Base-by-base conservation (phyloP, 495 filamentous ascomycete genomes). In the Xylona heveae region DNA sequence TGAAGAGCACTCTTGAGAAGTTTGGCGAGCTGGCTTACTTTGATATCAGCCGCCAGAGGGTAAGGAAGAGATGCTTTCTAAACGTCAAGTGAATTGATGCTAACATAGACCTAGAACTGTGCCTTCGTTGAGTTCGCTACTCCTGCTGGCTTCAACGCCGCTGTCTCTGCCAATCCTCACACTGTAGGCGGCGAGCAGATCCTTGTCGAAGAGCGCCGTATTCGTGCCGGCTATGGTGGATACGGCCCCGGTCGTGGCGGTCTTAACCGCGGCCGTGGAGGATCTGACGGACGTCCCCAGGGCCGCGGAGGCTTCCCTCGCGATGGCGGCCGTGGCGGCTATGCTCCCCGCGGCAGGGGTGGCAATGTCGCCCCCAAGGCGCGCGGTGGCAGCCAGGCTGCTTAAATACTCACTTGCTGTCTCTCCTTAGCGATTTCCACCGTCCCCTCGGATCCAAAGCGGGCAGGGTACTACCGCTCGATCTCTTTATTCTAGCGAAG, bases 61-160 rank as follows among this genome's bases (percentile, higher is more conserved):
- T 93, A 66, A 43, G 68, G 42, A 35, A 31, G 5, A 23, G 4
- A 16, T 19, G 24, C 28, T 34, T 24, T 38, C 6, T 14, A 25
- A 24, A n/a, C 1, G 10, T 19, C 10, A n/a, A n/a, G n/a, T n/a
- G n/a, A n/a, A n/a, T n/a, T n/a, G n/a, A n/a, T 34, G 24, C 30
- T 47, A 13, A 15, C 14, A 15, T 27, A 12, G 6, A 24, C 43
- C n/a, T n/a, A 94, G 90, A 94, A 83, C 59, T 93, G 82, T 46
- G 90, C 88, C 18, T 93, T 93, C 48, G 78, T 93, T 38, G 90
- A 97, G 47, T 97, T 90, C 48, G 71, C 68, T 42, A 77, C 76
- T 24, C 44, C 66, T 28, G 62, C 79, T 28, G 80, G 67, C 14
- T 94, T 85, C 49, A 59, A 71, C 41, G 74, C 78, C 38, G 88